Evolutionary conservation across 257 asterid genomes (phyloP).

Genomic region (Przewalskia tangutica): DNA sequence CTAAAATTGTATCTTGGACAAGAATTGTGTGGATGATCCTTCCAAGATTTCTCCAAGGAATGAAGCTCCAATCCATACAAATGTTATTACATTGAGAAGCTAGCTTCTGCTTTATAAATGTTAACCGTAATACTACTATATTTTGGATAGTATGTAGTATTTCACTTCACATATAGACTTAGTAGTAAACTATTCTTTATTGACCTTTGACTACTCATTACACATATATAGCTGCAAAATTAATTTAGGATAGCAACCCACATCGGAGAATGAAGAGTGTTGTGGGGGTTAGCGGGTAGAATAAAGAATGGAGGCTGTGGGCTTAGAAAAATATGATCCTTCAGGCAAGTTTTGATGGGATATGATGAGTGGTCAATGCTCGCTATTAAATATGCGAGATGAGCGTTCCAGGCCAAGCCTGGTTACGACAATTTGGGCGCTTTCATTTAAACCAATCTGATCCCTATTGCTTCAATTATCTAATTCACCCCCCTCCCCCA

Average conservation of each 20-base stretch:
- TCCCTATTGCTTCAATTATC: no score
- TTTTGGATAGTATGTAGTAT: neutral
- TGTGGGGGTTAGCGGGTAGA: neutral
- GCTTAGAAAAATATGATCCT: slow-evolving; percentile 14
- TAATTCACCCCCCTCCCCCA: no score
- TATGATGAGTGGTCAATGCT: slow-evolving; percentile 63
- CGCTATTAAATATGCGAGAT: slow-evolving; percentile 46
- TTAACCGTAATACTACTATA: no score
- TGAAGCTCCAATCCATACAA: slow-evolving; percentile 19
- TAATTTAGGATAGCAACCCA: slow-evolving; percentile 20
- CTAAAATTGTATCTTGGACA: no score
- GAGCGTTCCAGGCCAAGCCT: slow-evolving; percentile 50
- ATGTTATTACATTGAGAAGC: slow-evolving; percentile 18
- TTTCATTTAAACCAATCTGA: no score
- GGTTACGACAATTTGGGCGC: slow-evolving; percentile 14
- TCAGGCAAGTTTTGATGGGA: slow-evolving; percentile 63
- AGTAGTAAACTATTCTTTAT: no score
- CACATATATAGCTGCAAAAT: no score
- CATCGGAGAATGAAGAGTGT: slow-evolving; percentile 6
- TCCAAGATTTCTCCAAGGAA: slow-evolving; percentile 18
- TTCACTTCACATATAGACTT: no score
- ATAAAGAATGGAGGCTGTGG: neutral
- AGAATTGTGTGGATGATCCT: slow-evolving; percentile 12
- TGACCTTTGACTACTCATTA: no score
- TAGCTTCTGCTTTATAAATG: neutral